phyloP scores from a whole-genome alignment of 371 early-diverging fungal genomes.

The Racocetra persica region DNA sequence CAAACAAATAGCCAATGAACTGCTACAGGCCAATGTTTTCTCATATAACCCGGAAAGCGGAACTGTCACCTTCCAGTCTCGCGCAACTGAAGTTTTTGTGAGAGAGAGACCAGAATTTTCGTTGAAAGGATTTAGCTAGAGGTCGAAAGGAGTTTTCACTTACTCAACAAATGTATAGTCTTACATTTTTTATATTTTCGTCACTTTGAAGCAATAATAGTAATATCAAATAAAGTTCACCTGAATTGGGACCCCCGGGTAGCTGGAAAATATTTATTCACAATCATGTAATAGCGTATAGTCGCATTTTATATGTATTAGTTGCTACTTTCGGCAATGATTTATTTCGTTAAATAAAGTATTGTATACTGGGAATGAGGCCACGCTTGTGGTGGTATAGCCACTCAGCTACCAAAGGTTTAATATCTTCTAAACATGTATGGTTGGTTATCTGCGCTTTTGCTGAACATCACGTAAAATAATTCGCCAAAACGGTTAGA shows the following conservation, averaged over 20 bases:
- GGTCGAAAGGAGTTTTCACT: background rate
- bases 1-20: slow-evolving; percentile 16
- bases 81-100: slow-evolving; percentile 28
- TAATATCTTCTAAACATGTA: slow-evolving; percentile 10
- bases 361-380: background rate
- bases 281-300: background rate
- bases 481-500: background rate
- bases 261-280: slow-evolving; percentile 10
- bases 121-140: background rate
- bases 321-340: background rate
- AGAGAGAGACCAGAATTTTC: slow-evolving; percentile 1
- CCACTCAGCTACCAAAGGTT: slow-evolving; percentile 2
- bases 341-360: slow-evolving; percentile 14
- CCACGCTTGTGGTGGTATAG: slow-evolving; percentile 4
- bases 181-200: slow-evolving; percentile 20
- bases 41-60: slow-evolving; percentile 20
- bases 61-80: slow-evolving; percentile 33
- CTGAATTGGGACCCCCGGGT: background rate
- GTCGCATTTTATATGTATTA: slow-evolving; percentile 7
- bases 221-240: slow-evolving; percentile 9
- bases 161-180: background rate
- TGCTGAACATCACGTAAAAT: background rate
- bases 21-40: slow-evolving; percentile 36
- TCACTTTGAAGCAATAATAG: slow-evolving; percentile 26
- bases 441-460: background rate